Evolutionary conservation across 2,329 filamentous ascomycete species (phyloP).

Genomic region (Colletotrichum lindemuthianum): DNA sequence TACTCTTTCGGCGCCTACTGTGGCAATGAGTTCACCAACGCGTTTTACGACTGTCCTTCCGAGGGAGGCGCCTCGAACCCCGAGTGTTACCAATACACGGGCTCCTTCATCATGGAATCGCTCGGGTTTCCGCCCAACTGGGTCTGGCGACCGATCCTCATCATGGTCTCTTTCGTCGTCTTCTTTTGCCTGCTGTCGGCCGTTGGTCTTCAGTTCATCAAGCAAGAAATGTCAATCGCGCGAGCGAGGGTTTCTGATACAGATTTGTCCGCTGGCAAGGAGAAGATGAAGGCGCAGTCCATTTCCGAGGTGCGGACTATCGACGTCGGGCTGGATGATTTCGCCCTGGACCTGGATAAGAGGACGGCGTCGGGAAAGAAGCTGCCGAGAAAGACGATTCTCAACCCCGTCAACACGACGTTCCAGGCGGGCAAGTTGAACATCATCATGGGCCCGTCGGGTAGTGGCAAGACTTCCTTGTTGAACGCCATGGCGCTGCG

Average conservation of each 20-base stretch:
- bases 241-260: slow-evolving; percentile 67
- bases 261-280: slow-evolving; percentile 75
- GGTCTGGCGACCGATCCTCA: slow-evolving; percentile 73
- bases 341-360: slow-evolving; percentile 73
- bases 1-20: slow-evolving; percentile 78
- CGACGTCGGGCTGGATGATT: slow-evolving; percentile 71
- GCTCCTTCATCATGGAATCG: slow-evolving; percentile 73
- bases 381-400: slow-evolving; percentile 65
- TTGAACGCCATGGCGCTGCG: slow-evolving; percentile 78
- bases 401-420: slow-evolving; percentile 72
- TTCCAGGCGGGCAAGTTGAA: slow-evolving; percentile 77
- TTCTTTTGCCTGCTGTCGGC: slow-evolving; percentile 71
- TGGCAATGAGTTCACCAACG: slow-evolving; percentile 77
- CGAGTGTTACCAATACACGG: slow-evolving; percentile 74
- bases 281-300: slow-evolving; percentile 69
- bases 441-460: slow-evolving; percentile 83
- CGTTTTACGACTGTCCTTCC: slow-evolving; percentile 78
- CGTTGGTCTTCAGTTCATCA: slow-evolving; percentile 70
- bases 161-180: slow-evolving; percentile 68
- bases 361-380: slow-evolving; percentile 62
- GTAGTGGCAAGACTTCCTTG: slow-evolving; percentile 79
- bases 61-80: slow-evolving; percentile 71
- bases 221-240: slow-evolving; percentile 76
- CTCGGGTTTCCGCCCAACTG: slow-evolving; percentile 75
- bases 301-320: slow-evolving; percentile 67